Percentiles rank a stretch among this genome's conserved stretches.
Evolutionary conservation across 1,284 basidiomycete species (phyloP).

Genomic region (Naganishia sp.): DNA sequence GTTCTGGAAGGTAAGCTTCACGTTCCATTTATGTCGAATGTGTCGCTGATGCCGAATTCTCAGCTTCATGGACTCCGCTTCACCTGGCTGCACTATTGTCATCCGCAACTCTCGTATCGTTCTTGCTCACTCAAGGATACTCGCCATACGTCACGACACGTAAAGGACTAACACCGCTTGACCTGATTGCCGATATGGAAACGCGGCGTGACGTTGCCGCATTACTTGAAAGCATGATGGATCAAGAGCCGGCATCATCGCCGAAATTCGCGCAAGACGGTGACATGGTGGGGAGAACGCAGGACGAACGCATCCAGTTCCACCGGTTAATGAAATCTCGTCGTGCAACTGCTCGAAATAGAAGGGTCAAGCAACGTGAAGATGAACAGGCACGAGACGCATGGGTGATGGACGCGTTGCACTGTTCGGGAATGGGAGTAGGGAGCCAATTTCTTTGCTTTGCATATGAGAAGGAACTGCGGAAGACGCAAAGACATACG

Average conservation of each 20-base stretch:
- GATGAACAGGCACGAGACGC: conserved; percentile 63
- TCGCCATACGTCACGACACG: conserved; percentile 73
- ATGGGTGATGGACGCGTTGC: conserved; percentile 57
- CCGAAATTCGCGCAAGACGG: conserved; percentile 11
- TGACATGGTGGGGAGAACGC: background rate
- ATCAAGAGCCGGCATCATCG: conserved; percentile 28
- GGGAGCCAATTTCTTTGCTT: conserved; percentile 37
- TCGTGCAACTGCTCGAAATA: background rate
- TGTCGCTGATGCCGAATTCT: too few relatives aligned
- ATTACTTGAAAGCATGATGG: conserved; percentile 57
- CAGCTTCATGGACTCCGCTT: conserved; percentile 92
- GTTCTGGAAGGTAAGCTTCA: conserved; percentile 38
- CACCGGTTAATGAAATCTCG: conserved; percentile 1
- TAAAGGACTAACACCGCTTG: conserved; percentile 75
- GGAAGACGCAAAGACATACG: conserved; percentile 30
- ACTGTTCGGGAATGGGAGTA: conserved; percentile 17
- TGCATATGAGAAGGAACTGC: conserved; percentile 34
- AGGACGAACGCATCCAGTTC: conserved; percentile 4
- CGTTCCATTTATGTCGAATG: conserved; percentile 11
- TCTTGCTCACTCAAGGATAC: conserved; percentile 87
- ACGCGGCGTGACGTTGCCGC: conserved; percentile 71
- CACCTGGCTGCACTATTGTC: conserved; percentile 88
- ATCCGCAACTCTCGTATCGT: conserved; percentile 85
- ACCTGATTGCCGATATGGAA: conserved; percentile 76
- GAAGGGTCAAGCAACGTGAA: conserved; percentile 57